These are phyloP conservation scores for Plasmopara halstedii DNA, from an alignment of 352 stramenopile genomes.

Conservation along the genomic window DNA sequence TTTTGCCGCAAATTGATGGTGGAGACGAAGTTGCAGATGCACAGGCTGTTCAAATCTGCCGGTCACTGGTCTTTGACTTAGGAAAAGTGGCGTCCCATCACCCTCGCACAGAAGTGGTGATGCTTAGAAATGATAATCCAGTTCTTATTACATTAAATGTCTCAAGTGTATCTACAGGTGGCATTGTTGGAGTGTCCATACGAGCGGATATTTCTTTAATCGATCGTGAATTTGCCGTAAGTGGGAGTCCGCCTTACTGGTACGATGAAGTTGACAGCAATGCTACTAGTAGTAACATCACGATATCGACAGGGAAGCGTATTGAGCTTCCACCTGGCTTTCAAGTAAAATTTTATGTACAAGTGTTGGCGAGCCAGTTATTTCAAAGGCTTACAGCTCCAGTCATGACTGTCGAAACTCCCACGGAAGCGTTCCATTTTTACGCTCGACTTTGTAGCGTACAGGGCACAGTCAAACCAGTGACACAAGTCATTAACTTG, in stretches of 20 bases:
- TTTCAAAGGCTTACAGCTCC: slow-evolving; percentile 24
- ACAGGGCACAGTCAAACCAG: slow-evolving; percentile 23
- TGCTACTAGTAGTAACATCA: neutral
- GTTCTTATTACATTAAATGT: slow-evolving; percentile 25
- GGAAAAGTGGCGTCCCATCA: slow-evolving; percentile 28
- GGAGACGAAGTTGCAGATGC: slow-evolving; percentile 3
- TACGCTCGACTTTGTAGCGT: slow-evolving; percentile 25
- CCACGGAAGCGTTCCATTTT: slow-evolving; percentile 33
- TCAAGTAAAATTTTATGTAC: slow-evolving; percentile 20
- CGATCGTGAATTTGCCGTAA: neutral
- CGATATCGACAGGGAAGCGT: slow-evolving; percentile 9
- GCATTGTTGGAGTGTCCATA: slow-evolving; percentile 20
- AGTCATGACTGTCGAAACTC: slow-evolving; percentile 29
- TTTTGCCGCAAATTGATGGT: slow-evolving; percentile 11
- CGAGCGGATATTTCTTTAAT: slow-evolving; percentile 5
- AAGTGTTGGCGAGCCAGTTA: slow-evolving; percentile 15
- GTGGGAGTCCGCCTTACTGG: neutral
- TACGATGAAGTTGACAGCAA: neutral
- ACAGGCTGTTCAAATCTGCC: slow-evolving; percentile 23
- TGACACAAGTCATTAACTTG: slow-evolving; percentile 20
- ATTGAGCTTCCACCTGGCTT: slow-evolving; percentile 24
- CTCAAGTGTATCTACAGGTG: slow-evolving; percentile 5
- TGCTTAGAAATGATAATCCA: slow-evolving; percentile 42
- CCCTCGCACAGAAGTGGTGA: slow-evolving; percentile 25
- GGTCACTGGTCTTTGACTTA: slow-evolving; percentile 35